These are phyloP conservation scores for Calophaca sinica DNA, from an alignment of 306 rosid genomes.

Conservation along the genomic window DNA sequence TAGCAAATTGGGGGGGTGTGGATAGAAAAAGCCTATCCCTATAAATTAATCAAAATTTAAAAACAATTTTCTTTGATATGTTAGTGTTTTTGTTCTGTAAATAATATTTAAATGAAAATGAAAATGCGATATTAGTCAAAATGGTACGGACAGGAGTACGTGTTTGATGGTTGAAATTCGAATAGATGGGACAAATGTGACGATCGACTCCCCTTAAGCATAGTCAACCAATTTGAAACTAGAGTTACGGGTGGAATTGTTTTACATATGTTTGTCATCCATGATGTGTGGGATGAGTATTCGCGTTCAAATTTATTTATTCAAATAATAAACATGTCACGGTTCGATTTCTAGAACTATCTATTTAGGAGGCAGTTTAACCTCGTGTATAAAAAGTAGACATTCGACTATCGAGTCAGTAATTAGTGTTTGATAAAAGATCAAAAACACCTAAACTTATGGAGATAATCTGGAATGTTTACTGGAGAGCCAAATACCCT, in stretches of 20 bases:
- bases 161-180: not conserved
- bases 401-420: too few species aligned
- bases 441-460: too few species aligned
- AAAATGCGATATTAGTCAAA: not conserved
- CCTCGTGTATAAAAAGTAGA: too few species aligned
- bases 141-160: conserved; percentile 9
- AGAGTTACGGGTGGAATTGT: not conserved
- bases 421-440: too few species aligned
- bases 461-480: too few species aligned
- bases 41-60: not conserved
- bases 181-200: not conserved
- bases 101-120: not conserved
- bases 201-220: not conserved
- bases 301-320: not conserved
- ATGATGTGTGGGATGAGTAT: not conserved
- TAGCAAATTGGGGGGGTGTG: too few species aligned
- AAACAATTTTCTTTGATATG: not conserved
- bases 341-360: too few species aligned
- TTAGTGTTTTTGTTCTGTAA: not conserved
- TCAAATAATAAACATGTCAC: too few species aligned
- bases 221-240: not conserved
- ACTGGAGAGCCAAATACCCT: too few species aligned
- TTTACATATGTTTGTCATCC: not conserved
- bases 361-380: too few species aligned
- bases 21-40: too few species aligned